Percentiles rank a stretch among this genome's conserved stretches.
These are phyloP conservation scores for Byssothecium circinans DNA, from an alignment of 2,329 filamentous ascomycete species.

Conservation along the genomic window DNA sequence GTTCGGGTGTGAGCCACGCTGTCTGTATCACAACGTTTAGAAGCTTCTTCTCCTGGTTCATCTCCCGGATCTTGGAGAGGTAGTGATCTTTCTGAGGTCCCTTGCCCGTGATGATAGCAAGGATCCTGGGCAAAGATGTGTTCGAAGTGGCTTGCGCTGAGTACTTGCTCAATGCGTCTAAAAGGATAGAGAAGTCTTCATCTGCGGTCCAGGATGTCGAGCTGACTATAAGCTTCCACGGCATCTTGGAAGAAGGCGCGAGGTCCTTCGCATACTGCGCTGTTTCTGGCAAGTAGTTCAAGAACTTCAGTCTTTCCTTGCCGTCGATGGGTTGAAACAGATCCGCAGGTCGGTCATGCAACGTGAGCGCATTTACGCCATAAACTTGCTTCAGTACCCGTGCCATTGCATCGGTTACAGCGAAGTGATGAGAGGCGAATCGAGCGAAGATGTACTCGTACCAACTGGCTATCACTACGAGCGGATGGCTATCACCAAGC, in stretches of 20 bases:
- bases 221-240: constrained; percentile 75
- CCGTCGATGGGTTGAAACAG: constrained; percentile 73
- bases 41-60: constrained; percentile 66
- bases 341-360: constrained; percentile 73
- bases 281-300: constrained; percentile 68
- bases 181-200: constrained; percentile 87
- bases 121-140: constrained; percentile 63
- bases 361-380: constrained; percentile 62
- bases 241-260: constrained; percentile 48
- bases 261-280: constrained; percentile 62
- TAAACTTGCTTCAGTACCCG: constrained; percentile 70
- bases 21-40: constrained; percentile 72
- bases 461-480: constrained; percentile 74
- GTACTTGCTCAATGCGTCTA: constrained; percentile 79
- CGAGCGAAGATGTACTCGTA: constrained; percentile 77
- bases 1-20: constrained; percentile 79
- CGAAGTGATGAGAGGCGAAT: constrained; percentile 73
- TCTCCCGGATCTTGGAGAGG: constrained; percentile 62
- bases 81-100: constrained; percentile 83
- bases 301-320: constrained; percentile 54
- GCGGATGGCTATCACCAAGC: constrained; percentile 64
- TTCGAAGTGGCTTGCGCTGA: constrained; percentile 56
- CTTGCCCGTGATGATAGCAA: constrained; percentile 92
- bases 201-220: constrained; percentile 97
- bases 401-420: constrained; percentile 88